Base-by-base conservation (phyloP, 1,284 basidiomycete species). In the Naganishia sp. region DNA sequence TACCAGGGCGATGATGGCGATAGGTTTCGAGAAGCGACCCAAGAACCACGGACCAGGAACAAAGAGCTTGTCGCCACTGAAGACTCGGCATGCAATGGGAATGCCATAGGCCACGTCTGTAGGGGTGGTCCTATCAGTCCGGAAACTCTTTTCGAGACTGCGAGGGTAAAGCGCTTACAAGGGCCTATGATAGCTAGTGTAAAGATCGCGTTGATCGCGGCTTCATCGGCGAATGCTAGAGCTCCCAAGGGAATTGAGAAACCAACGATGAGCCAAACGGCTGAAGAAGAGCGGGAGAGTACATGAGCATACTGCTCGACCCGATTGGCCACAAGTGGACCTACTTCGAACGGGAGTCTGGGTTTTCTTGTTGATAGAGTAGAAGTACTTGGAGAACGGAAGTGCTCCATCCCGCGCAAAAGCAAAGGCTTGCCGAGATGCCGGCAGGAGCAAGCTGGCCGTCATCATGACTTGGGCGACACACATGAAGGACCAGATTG, bases 361-460 rank as follows among this genome's bases (percentile, higher is more conserved):
- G 15, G 68, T 71, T 41, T 28, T 66, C 11, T 68, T 51, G 66
- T 76, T 71, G 60, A 77, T 63, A 42, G 73, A 67, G 69, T 75
- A 72, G 49, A 90, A 80, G 77, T 82, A 85, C 13, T 74, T 75
- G 0, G 88, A 90, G 71, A 90, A 84, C 0, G 90, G 90, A 4
- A 92, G 84, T 0, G 88, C 89, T 68, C 83, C 82, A 68, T 87
- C 86, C 28, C 86, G 80, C 21, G 84, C 82, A 72, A 88, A 88
- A 0, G 87, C 87, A 69, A 87, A 88, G 0, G 85, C 83, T 73
- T 88, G 87, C 17, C 87, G 80, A 6, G 81, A 84, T 10, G 81
- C 78, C 0, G 81, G 76, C 18, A 76, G 67, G 28, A 74, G 47
- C n/a, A 77, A 68, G 2, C 72, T 74, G 10, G 73, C 63, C 5